Percentiles rank a stretch among this genome's conserved stretches.
Conservation (phyloP, 306 rosid species). For the Heteromeles arbutifolia region DNA sequence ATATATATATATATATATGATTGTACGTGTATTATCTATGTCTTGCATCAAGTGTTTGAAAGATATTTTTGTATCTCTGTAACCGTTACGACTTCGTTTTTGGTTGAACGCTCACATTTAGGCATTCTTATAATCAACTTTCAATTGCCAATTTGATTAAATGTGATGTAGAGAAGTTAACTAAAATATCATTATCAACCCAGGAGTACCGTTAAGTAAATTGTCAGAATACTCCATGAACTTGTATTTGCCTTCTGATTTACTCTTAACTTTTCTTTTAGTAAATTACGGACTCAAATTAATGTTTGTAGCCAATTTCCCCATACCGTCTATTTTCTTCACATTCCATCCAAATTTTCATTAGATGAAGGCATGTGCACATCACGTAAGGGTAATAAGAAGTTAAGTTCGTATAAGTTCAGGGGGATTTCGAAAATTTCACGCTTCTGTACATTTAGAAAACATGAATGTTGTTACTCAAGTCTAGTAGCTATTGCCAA, state of each 20-base stretch:
- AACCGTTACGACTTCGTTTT: neutral
- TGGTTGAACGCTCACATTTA: neutral
- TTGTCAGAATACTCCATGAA: neutral
- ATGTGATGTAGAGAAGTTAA: neutral
- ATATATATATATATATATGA: neutral
- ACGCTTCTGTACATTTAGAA: neutral
- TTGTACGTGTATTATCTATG: too few species aligned
- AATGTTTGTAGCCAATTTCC: neutral
- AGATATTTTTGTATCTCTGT: neutral
- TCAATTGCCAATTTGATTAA: neutral
- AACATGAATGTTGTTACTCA: neutral
- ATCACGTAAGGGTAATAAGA: neutral
- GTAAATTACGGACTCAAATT: neutral
- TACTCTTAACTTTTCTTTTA: neutral
- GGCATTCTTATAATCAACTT: neutral
- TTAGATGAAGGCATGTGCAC: neutral
- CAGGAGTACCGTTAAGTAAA: neutral
- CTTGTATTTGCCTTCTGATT: neutral
- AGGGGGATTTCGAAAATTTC: too few species aligned
- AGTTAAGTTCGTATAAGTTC: too few species aligned
- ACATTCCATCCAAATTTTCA: neutral
- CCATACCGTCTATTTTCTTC: neutral
- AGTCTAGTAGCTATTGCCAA: neutral
- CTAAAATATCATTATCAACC: neutral
- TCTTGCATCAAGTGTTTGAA: neutral